phyloP scores from a whole-genome alignment of 352 stramenopile genomes.

The Phytophthora hibernalis region DNA sequence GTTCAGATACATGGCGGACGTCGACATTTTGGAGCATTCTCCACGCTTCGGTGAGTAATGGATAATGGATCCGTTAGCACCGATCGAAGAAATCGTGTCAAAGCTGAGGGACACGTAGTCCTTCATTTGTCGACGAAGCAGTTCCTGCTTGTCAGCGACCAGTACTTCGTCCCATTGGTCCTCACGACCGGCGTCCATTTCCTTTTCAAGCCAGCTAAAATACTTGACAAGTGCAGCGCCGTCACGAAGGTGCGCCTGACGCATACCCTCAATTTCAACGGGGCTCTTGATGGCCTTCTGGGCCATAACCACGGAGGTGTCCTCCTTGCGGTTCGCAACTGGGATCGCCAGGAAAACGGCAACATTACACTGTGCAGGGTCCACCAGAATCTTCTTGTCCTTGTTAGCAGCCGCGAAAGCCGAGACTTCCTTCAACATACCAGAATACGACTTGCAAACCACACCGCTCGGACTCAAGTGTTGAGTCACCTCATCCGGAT shows the following conservation, averaged over 20 bases:
- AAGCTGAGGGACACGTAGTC: conserved; percentile 96
- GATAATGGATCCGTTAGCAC: conserved; percentile 97
- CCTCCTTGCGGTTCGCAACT: conserved; percentile 72
- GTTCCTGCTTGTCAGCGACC: conserved; percentile 93
- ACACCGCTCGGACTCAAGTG: conserved; percentile 64
- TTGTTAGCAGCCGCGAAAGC: conserved; percentile 57
- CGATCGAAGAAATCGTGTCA: conserved; percentile 97
- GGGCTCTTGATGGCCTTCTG: conserved; percentile 95
- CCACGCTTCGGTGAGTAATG: conserved; percentile 91
- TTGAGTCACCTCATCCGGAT: conserved; percentile 61
- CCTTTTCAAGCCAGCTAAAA: conserved; percentile 93
- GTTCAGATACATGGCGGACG: conserved; percentile 96
- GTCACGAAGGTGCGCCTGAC: conserved; percentile 95
- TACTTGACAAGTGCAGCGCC: conserved; percentile 95
- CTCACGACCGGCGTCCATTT: conserved; percentile 59
- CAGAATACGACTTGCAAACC: conserved; percentile 68
- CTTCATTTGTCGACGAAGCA: conserved; percentile 84
- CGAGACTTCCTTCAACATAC: conserved; percentile 54
- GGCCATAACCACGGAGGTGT: conserved; percentile 79
- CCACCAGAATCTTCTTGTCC: conserved; percentile 73
- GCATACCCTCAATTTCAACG: conserved; percentile 96
- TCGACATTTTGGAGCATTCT: conserved; percentile 88
- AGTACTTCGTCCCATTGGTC: conserved; percentile 81
- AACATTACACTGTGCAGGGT: conserved; percentile 87
- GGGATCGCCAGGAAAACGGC: conserved; percentile 84